These are phyloP conservation scores for Fonsecaea erecta DNA, from an alignment of 2,329 filamentous ascomycete species.

Conservation along the genomic window DNA sequence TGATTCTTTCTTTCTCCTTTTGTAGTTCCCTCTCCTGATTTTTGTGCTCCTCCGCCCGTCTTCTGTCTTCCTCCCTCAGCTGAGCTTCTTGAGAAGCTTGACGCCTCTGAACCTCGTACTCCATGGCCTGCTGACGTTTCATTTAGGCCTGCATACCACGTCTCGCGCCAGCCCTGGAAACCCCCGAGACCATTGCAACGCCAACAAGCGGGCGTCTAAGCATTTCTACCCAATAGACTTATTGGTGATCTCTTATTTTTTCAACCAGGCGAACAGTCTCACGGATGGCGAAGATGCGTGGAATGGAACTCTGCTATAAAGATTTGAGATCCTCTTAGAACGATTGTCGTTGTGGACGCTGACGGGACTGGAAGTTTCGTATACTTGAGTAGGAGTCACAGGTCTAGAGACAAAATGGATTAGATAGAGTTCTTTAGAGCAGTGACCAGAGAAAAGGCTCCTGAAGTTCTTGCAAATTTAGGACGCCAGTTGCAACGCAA, in stretches of 20 bases:
- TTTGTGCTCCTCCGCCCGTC: background rate
- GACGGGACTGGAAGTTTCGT: too few species aligned
- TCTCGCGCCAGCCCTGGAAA: background rate
- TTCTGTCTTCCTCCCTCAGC: background rate
- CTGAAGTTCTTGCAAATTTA: too few species aligned
- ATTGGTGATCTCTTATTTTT: background rate
- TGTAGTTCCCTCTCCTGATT: background rate
- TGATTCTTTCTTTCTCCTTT: background rate
- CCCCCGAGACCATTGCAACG: background rate
- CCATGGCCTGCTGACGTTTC: background rate
- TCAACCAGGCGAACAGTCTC: too few species aligned
- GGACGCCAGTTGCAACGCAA: too few species aligned
- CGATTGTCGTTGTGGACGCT: too few species aligned
- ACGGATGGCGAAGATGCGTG: background rate
- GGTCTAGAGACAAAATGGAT: too few species aligned
- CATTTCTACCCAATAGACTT: background rate
- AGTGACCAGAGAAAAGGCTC: too few species aligned
- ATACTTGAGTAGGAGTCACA: too few species aligned
- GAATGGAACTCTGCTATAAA: background rate
- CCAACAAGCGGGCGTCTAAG: background rate
- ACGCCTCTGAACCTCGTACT: background rate
- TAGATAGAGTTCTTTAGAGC: too few species aligned
- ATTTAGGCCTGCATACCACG: background rate
- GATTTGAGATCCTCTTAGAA: background rate
- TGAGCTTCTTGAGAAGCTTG: background rate